Conservation (phyloP, 129 eudicot genomes). For the Tanacetum coccineum region DNA sequence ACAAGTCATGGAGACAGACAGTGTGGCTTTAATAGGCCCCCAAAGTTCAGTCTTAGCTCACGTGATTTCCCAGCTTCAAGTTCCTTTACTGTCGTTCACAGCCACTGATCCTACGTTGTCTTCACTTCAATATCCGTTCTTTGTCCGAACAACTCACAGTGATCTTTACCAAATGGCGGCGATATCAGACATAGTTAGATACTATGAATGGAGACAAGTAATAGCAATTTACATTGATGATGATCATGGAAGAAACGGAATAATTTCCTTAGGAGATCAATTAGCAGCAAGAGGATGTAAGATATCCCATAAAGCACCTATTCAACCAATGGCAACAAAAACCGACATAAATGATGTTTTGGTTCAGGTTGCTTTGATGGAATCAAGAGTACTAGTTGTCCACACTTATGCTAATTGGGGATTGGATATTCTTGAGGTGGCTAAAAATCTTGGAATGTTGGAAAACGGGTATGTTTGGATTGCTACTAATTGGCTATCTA, state of each 20-base stretch:
- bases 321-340: slow-evolving; percentile 36
- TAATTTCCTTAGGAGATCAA: slow-evolving; percentile 59
- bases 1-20: slow-evolving; percentile 59
- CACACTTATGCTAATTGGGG: slow-evolving; percentile 52
- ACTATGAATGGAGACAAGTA: slow-evolving; percentile 73
- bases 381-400: slow-evolving; percentile 56
- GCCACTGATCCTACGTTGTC: slow-evolving; percentile 84
- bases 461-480: slow-evolving; percentile 78
- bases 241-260: slow-evolving; percentile 81
- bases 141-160: slow-evolving; percentile 62
- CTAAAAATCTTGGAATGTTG: slow-evolving; percentile 57
- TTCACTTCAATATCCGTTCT: slow-evolving; percentile 70
- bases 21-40: slow-evolving; percentile 79
- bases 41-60: slow-evolving; percentile 73
- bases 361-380: slow-evolving; percentile 57
- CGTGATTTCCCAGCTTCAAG: slow-evolving; percentile 60
- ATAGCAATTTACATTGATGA: slow-evolving; percentile 63
- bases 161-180: slow-evolving; percentile 88
- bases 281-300: slow-evolving; percentile 50
- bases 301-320: slow-evolving; percentile 57
- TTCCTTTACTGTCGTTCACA: slow-evolving; percentile 74
- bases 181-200: slow-evolving; percentile 53
- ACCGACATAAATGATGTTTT: slow-evolving; percentile 46
- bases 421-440: slow-evolving; percentile 39
- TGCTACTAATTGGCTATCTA: slow-evolving; percentile 66